These are phyloP conservation scores for Brachypodium distachyon DNA, from an alignment of 202 grass and related monocot species.

Conservation along the genomic window DNA sequence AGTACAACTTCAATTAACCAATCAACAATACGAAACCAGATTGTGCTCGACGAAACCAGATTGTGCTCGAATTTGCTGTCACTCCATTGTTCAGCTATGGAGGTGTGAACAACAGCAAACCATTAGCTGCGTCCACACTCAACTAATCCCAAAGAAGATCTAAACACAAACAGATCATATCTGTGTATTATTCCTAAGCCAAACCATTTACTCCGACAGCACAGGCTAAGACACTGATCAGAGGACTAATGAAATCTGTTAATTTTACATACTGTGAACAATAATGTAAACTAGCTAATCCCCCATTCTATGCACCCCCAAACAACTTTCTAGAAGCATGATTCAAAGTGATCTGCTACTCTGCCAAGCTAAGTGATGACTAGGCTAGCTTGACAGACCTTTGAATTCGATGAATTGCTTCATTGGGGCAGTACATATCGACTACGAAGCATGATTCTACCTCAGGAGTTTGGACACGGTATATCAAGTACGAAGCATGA, in stretches of 20 bases:
- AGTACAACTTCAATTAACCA: not conserved
- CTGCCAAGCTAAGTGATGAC: not conserved
- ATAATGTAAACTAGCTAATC: not conserved
- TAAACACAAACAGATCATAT: not conserved
- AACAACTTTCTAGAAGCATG: not conserved
- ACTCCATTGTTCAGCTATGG: not conserved
- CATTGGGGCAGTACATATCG: not conserved
- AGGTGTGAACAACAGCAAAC: not conserved
- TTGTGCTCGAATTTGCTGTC: not conserved
- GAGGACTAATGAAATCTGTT: not conserved
- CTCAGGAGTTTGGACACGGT: not conserved
- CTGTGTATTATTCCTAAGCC: not conserved
- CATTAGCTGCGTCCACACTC: not conserved
- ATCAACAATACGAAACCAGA: not conserved
- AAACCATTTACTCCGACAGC: not conserved
- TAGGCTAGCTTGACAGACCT: not conserved
- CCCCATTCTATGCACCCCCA: not conserved
- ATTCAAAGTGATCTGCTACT: not conserved
- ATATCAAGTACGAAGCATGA: not conserved
- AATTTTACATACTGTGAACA: not conserved
- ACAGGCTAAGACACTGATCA: not conserved
- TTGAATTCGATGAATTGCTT: not conserved
- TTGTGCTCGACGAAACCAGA: not conserved
- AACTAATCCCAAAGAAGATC: not conserved
- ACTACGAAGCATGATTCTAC: not conserved